Percentiles rank a stretch among this genome's conserved stretches.
These are phyloP conservation scores for Sporothrix brasiliensis DNA, from an alignment of 2,329 filamentous ascomycete genomes.

Conservation along the genomic window DNA sequence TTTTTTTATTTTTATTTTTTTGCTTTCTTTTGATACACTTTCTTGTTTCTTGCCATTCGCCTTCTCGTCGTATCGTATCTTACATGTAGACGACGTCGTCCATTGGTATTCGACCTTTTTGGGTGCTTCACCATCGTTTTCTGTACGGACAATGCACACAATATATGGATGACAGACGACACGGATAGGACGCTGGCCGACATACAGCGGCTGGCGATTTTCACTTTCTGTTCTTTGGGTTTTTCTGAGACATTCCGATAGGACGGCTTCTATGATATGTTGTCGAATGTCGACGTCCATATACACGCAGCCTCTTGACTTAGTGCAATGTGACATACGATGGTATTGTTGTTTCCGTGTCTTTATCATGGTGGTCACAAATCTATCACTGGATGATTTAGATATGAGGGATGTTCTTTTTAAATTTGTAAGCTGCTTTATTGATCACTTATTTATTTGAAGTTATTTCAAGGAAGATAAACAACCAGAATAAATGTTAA, in stretches of 20 bases:
- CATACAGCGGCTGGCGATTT: background rate
- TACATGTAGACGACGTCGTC: constrained; percentile 11
- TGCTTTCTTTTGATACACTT: background rate
- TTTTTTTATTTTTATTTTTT: background rate
- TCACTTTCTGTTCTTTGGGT: background rate
- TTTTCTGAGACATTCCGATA: background rate
- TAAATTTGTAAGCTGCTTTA: background rate
- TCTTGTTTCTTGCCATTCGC: constrained; percentile 8
- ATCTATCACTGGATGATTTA: too few relatives aligned
- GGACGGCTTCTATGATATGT: background rate
- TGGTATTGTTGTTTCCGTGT: too few relatives aligned
- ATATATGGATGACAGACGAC: background rate
- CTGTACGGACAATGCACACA: background rate
- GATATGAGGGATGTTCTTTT: too few relatives aligned
- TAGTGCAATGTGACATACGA: too few relatives aligned
- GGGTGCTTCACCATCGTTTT: background rate
- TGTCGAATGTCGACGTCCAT: background rate
- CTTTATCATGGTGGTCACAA: too few relatives aligned
- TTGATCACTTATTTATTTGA: background rate
- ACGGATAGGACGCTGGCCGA: background rate
- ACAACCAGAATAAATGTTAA: too few relatives aligned
- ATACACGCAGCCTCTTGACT: background rate
- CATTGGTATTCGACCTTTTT: constrained; percentile 10
- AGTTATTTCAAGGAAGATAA: too few relatives aligned
- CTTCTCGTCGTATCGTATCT: background rate